Percentiles rank a stretch among this genome's conserved stretches.
phyloP scores from a whole-genome alignment of 352 stramenopile species.

The Elongisporangium senticosum region DNA sequence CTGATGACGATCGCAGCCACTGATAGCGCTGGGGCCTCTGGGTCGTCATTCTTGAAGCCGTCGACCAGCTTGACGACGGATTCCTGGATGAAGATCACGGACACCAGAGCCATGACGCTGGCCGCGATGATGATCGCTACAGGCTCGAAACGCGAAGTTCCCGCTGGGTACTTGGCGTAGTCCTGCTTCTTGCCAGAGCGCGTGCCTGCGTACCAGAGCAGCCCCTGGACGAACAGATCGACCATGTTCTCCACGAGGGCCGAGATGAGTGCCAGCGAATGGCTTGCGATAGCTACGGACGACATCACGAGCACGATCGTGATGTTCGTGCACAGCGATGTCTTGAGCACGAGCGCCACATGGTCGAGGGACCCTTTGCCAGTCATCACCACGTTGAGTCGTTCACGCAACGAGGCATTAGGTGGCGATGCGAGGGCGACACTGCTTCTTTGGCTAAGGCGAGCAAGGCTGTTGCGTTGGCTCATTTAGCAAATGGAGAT shows the following conservation, averaged over 20 bases:
- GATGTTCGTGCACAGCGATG: conserved; percentile 58
- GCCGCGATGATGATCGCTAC: conserved; percentile 90
- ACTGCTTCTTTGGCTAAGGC: no score
- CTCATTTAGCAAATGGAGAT: no score
- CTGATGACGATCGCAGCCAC: conserved; percentile 83
- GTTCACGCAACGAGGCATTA: no score
- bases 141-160: conserved; percentile 88
- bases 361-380: conserved; percentile 46
- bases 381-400: conserved; percentile 10
- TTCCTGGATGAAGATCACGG: conserved; percentile 79
- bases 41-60: conserved; percentile 42
- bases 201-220: conserved; percentile 89
- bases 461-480: no score
- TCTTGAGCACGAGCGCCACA: conserved; percentile 42
- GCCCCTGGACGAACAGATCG: conserved; percentile 88
- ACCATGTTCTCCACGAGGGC: conserved; percentile 90
- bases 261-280: conserved; percentile 88
- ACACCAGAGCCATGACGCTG: conserved; percentile 89
- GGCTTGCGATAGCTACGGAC: conserved; percentile 61
- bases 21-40: conserved; percentile 81
- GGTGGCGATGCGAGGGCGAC: no score
- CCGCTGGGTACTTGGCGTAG: conserved; percentile 90
- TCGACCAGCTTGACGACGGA: conserved; percentile 39
- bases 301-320: conserved; percentile 65
- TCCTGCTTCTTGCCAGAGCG: conserved; percentile 61